Percentiles rank a stretch among this genome's conserved stretches.
Evolutionary conservation across 257 asterid genomes (phyloP).

Genomic region (Solanum rostratum): DNA sequence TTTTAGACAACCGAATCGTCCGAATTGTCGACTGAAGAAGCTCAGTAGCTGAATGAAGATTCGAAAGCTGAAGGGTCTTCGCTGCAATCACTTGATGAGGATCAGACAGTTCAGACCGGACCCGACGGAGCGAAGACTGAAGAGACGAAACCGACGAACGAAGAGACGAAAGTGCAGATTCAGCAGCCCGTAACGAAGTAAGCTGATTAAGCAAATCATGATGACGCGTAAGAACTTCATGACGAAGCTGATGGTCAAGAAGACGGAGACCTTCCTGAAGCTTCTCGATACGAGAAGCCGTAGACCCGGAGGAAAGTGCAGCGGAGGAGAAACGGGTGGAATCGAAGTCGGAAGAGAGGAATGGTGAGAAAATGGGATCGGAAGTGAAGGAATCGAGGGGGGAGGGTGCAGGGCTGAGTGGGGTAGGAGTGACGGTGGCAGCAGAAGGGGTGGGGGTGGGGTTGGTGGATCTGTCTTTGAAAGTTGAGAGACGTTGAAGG

Average conservation of each 20-base stretch:
- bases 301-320: slow-evolving; percentile 93
- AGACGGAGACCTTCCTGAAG: slow-evolving; percentile 81
- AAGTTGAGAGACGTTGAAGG: slow-evolving; percentile 68
- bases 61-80: slow-evolving; percentile 64
- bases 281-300: slow-evolving; percentile 87
- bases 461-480: slow-evolving; percentile 24
- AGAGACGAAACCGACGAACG: slow-evolving; percentile 68
- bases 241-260: slow-evolving; percentile 77
- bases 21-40: slow-evolving; percentile 62
- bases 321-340: slow-evolving; percentile 92
- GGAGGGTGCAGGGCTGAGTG: slow-evolving; percentile 15
- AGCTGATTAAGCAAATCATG: slow-evolving; percentile 73
- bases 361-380: slow-evolving; percentile 78
- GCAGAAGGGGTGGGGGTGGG: slow-evolving; percentile 12
- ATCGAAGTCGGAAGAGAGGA: slow-evolving; percentile 71
- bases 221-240: slow-evolving; percentile 83
- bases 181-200: slow-evolving; percentile 64
- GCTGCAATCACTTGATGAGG: slow-evolving; percentile 54
- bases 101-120: slow-evolving; percentile 75
- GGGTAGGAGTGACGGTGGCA: slow-evolving; percentile 12
- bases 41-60: slow-evolving; percentile 52
- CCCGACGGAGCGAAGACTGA: slow-evolving; percentile 61
- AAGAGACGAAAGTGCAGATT: slow-evolving; percentile 64
- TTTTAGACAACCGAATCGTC: slow-evolving; percentile 46
- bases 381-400: slow-evolving; percentile 55